These are phyloP conservation scores for Catunica adiposa DNA, from an alignment of 2,329 filamentous ascomycete species.

Conservation along the genomic window DNA sequence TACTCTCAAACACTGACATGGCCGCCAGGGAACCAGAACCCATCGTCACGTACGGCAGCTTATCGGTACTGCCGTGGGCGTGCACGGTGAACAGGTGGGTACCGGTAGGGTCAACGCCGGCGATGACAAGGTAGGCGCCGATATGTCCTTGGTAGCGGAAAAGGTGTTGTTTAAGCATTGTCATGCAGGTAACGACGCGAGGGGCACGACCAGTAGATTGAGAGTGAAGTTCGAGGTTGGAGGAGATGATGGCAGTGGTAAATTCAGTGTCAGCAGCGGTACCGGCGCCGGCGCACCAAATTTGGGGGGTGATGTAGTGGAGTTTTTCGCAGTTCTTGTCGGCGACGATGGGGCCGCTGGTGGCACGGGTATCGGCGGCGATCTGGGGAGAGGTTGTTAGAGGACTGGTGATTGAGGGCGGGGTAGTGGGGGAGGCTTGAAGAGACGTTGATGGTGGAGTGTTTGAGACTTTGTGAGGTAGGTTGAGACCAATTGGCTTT, in stretches of 20 bases:
- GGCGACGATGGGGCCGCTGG: conserved; percentile 91
- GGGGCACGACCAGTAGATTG: conserved; percentile 93
- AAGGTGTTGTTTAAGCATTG: conserved; percentile 96
- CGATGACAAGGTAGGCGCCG: conserved; percentile 92
- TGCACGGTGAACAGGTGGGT: conserved; percentile 95
- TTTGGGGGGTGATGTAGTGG: conserved; percentile 95
- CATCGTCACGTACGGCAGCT: conserved; percentile 98
- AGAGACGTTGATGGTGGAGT: neutral
- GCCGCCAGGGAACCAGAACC: conserved; percentile 88
- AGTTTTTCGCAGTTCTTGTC: conserved; percentile 99
- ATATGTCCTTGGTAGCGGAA: conserved; percentile 98
- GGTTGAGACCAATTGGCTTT: neutral
- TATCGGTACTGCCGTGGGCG: conserved; percentile 95
- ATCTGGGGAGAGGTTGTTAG: conserved; percentile 41
- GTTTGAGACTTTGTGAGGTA: no score
- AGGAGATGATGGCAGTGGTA: conserved; percentile 95
- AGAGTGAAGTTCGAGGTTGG: conserved; percentile 92
- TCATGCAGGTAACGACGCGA: conserved; percentile 98
- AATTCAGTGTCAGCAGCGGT: conserved; percentile 98
- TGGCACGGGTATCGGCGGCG: conserved; percentile 94
- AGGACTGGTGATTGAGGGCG: neutral
- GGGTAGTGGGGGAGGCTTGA: neutral
- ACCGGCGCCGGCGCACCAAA: conserved; percentile 97
- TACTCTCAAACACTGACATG: conserved; percentile 95
- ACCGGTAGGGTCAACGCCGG: conserved; percentile 89